phyloP scores from a whole-genome alignment of 805 yeast genomes.

The Saccharomycopsis javanensis region DNA sequence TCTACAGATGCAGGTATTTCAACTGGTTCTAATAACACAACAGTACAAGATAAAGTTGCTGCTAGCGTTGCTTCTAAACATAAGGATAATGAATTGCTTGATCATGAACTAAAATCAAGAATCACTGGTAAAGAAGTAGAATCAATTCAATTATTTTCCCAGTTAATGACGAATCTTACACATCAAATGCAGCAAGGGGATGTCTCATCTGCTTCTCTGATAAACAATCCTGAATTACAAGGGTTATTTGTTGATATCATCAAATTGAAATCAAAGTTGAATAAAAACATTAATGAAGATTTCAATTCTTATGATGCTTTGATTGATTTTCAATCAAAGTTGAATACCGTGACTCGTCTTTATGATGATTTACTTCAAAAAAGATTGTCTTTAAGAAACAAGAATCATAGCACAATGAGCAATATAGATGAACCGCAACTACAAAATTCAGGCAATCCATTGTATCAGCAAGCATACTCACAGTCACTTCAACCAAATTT shows the following conservation, averaged over 20 bases:
- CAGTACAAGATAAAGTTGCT: conserved; percentile 6
- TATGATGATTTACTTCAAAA: conserved; percentile 66
- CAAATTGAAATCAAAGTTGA: conserved; percentile 59
- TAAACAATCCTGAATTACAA: conserved; percentile 41
- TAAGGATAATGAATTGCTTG: conserved; percentile 10
- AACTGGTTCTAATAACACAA: neutral
- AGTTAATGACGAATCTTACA: conserved; percentile 47
- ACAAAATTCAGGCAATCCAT: neutral
- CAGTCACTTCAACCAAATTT: neutral
- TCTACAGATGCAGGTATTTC: neutral
- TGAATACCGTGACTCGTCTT: conserved; percentile 63
- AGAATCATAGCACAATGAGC: neutral
- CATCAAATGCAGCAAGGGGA: conserved; percentile 23
- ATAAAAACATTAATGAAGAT: conserved; percentile 46
- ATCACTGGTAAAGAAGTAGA: conserved; percentile 59
- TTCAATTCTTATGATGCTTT: conserved; percentile 53
- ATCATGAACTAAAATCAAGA: conserved; percentile 9
- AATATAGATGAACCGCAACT: neutral
- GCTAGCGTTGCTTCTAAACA: conserved; percentile 21
- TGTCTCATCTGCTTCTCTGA: conserved; percentile 22
- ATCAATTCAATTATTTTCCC: conserved; percentile 56
- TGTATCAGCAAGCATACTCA: neutral
- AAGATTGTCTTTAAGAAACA: conserved; percentile 27
- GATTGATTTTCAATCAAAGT: conserved; percentile 66
- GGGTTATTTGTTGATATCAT: conserved; percentile 52